These are phyloP conservation scores for Boechera stricta DNA, from an alignment of 345 rosid species.

Conservation along the genomic window DNA sequence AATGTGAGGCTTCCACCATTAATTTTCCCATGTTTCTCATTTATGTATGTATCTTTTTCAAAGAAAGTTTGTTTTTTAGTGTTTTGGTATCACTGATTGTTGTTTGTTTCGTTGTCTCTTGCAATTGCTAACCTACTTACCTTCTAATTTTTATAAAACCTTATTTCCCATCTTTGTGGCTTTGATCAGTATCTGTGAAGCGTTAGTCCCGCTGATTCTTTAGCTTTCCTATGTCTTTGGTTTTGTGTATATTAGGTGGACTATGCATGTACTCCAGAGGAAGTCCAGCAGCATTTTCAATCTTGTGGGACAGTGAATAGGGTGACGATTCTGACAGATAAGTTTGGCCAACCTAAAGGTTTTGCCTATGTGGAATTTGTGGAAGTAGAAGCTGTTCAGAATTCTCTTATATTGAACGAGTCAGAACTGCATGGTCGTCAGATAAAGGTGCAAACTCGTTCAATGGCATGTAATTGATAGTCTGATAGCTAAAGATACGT, in stretches of 20 bases:
- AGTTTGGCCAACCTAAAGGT: slow-evolving; percentile 99
- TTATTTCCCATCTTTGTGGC: slow-evolving; percentile 7
- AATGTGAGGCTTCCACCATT: slow-evolving; percentile 71
- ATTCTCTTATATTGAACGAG: slow-evolving; percentile 92
- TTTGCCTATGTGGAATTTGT: slow-evolving; percentile 98
- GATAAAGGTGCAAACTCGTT: slow-evolving; percentile 64
- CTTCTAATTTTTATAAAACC: background rate
- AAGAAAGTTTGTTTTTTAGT: background rate
- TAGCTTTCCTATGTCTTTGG: background rate
- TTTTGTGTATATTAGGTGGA: slow-evolving; percentile 70
- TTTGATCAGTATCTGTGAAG: background rate
- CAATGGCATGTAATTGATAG: background rate
- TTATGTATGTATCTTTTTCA: background rate
- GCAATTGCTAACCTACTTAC: background rate
- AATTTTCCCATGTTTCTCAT: slow-evolving; percentile 23
- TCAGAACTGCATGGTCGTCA: slow-evolving; percentile 98
- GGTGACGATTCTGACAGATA: slow-evolving; percentile 97
- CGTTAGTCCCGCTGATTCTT: background rate
- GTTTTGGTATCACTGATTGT: background rate
- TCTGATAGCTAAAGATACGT: slow-evolving; percentile 6
- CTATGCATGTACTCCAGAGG: slow-evolving; percentile 97
- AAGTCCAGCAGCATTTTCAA: slow-evolving; percentile 98
- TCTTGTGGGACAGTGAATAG: slow-evolving; percentile 98
- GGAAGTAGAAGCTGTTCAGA: slow-evolving; percentile 91
- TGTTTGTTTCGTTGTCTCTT: slow-evolving; percentile 19